Evolutionary conservation across 805 yeast species (phyloP), one percentile per base, ranked within the genome.

Genomic region (Yamadazyma olivae): DNA sequence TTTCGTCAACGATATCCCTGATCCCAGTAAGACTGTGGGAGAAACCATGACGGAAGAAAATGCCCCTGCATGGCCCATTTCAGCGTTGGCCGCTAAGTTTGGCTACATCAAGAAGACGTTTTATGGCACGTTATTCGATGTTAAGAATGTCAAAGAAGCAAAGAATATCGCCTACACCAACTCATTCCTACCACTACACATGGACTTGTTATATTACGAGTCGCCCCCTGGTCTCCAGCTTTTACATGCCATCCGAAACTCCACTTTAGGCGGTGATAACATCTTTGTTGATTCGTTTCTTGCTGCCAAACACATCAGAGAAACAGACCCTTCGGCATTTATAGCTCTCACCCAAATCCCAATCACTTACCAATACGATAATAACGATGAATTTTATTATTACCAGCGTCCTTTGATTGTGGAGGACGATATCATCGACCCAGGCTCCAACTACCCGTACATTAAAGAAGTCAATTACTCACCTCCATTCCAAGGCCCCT

Each of bases 401-500:
- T 77, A 74, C 42, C 65, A 74, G 17, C 66, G 86, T 25, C 86
- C 85, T 3, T 57, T 82, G 38, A 67, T 84, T 12, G 83, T 77
- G 20, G 84, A 80, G 46, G 74, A 73, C 39, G 53, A 45, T 3
- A 41, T 42, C 9, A 24, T 47, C 14, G 54, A 50, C 20, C 26
- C 45, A 1, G 33, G 30, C 9, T 39, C 53, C 1, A 41, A 42
- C 16, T 36, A 39, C 5, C 53, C 56, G 1, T 38, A 50, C 24
- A 74, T 82, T 44, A 72, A 71, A 46, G 79, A 74, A 35, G 74
- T 83, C 14, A 82, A 81, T 51, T 84, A 83, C 55, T 79, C 91
- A 0, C 93, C 95, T 2, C 91, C 90, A 8, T 83, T 82, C 62
- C 95, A 84, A 51, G 91, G 85, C 0, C 91, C 91, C 1, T 75